Evolutionary conservation across 2,329 filamentous ascomycete genomes (phyloP).

Genomic region (Thermothelomyces thermophilus): DNA sequence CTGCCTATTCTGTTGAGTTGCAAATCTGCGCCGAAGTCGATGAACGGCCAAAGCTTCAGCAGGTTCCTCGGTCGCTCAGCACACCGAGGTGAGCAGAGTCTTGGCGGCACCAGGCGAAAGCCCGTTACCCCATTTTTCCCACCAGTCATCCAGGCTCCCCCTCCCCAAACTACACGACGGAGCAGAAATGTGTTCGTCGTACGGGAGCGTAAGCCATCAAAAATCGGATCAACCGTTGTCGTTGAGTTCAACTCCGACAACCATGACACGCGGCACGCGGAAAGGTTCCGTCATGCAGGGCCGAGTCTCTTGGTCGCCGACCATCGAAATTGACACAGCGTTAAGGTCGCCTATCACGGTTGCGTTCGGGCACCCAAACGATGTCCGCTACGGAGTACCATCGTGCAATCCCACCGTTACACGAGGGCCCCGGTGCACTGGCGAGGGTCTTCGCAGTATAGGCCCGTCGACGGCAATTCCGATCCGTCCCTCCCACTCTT

Average conservation of each 20-base stretch:
- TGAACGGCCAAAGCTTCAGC: neutral
- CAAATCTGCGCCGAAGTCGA: neutral
- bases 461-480: conserved; percentile 10
- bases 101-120: neutral
- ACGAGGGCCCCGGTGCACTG: too few relatives aligned
- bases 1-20: conserved; percentile 2
- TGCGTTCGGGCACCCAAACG: neutral
- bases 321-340: conserved; percentile 1
- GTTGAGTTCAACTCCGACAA: neutral
- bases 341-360: neutral
- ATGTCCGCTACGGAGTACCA: too few relatives aligned
- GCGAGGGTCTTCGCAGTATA: neutral
- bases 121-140: too few relatives aligned
- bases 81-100: conserved; percentile 1
- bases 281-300: neutral
- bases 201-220: neutral
- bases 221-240: neutral
- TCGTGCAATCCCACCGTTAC: neutral
- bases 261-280: neutral
- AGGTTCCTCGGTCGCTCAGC: neutral
- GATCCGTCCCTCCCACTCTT: conserved; percentile 8
- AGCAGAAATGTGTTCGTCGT: neutral
- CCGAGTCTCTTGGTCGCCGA: neutral
- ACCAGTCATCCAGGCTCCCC: neutral
- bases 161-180: too few relatives aligned